phyloP scores from a whole-genome alignment of 371 early-diverging fungal species.

The Saksenaea vasiformis region DNA sequence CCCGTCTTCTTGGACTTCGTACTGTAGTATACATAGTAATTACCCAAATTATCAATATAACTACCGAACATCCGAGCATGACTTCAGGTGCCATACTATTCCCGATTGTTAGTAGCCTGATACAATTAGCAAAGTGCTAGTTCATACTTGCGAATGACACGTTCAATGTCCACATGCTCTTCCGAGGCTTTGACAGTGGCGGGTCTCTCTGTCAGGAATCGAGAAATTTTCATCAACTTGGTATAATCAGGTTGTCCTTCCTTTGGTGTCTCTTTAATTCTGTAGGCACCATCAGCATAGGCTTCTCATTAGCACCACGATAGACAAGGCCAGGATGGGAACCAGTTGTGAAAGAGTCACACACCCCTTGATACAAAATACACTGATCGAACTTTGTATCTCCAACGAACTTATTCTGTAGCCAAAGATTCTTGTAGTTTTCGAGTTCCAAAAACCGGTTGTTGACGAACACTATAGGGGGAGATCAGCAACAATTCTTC shows the following conservation, averaged over 20 bases:
- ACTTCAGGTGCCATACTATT: too few relatives aligned
- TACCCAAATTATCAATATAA: too few relatives aligned
- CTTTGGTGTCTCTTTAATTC: too few relatives aligned
- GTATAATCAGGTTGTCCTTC: conserved; percentile 12
- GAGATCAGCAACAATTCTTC: not conserved
- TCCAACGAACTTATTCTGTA: conserved; percentile 31
- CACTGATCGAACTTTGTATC: too few relatives aligned
- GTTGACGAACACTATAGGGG: conserved; percentile 31
- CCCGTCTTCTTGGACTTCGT: conserved; percentile 14
- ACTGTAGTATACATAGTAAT: too few relatives aligned
- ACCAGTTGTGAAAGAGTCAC: too few relatives aligned
- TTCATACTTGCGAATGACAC: conserved; percentile 34
- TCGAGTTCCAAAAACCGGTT: conserved; percentile 37
- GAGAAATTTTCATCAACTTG: conserved; percentile 32
- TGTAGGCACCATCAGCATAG: too few relatives aligned
- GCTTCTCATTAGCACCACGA: too few relatives aligned
- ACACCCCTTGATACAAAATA: too few relatives aligned
- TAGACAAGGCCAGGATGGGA: too few relatives aligned
- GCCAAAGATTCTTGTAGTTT: conserved; percentile 34
- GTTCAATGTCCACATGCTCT: conserved; percentile 27
- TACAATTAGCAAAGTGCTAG: conserved; percentile 1
- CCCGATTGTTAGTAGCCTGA: not conserved
- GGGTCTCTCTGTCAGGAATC: conserved; percentile 31
- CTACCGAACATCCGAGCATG: too few relatives aligned
- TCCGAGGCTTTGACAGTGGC: conserved; percentile 29